A percentile compares a stretch with the other conserved stretches of the same genome.
phyloP scores from a whole-genome alignment of 2,329 filamentous ascomycete species.

The Nemania sp. region DNA sequence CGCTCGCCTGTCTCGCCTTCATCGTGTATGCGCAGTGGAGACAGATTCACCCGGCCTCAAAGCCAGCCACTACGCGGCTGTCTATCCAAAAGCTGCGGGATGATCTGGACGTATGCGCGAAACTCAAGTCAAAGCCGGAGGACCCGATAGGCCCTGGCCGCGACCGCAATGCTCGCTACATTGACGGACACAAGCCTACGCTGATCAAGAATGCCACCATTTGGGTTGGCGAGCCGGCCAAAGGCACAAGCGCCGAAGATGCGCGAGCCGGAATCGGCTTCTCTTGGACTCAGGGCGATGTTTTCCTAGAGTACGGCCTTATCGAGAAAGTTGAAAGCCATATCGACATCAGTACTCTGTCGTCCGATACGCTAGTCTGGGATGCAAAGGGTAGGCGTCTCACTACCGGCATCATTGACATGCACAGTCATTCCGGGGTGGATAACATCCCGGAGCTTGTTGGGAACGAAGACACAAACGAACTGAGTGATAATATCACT shows the following conservation, averaged over 20 bases:
- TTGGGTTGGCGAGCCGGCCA: slow-evolving; percentile 71
- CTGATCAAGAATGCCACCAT: slow-evolving; percentile 75
- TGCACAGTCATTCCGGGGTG: slow-evolving; percentile 76
- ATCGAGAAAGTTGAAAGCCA: slow-evolving; percentile 64
- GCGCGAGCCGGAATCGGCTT: slow-evolving; percentile 70
- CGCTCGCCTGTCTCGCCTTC: slow-evolving; percentile 62
- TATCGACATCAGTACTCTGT: slow-evolving; percentile 52
- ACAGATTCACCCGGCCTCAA: slow-evolving; percentile 51
- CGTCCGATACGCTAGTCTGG: slow-evolving; percentile 63
- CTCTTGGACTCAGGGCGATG: slow-evolving; percentile 70
- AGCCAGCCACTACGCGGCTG: slow-evolving; percentile 50
- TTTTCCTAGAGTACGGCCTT: slow-evolving; percentile 71
- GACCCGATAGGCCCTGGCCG: slow-evolving; percentile 69
- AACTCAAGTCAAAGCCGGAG: slow-evolving; percentile 65
- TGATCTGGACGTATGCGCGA: slow-evolving; percentile 67
- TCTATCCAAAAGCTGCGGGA: slow-evolving; percentile 65
- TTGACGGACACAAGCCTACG: slow-evolving; percentile 68
- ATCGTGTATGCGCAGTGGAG: slow-evolving; percentile 64
- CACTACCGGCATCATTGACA: slow-evolving; percentile 76
- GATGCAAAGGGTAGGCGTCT: slow-evolving; percentile 71
- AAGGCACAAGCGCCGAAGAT: slow-evolving; percentile 65
- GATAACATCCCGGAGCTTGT: slow-evolving; percentile 65
- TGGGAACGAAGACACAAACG: slow-evolving; percentile 71
- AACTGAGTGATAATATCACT: slow-evolving; percentile 72
- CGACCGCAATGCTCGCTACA: slow-evolving; percentile 69